Percentiles rank a stretch among this genome's conserved stretches.
phyloP scores from a whole-genome alignment of 495 filamentous ascomycete species.

The Penicillium desertorum region DNA sequence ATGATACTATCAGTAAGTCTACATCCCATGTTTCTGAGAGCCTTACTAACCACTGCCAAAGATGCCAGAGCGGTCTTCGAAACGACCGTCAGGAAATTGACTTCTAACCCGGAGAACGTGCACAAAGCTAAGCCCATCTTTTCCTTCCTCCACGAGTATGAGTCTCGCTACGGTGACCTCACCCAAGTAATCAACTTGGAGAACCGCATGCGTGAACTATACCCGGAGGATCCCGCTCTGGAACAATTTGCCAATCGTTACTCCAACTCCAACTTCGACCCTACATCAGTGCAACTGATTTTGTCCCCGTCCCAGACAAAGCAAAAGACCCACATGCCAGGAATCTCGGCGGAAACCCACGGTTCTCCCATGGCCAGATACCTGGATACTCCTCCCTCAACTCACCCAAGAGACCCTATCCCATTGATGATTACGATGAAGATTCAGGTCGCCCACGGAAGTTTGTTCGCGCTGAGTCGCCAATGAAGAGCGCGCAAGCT shows the following conservation, averaged over 20 bases:
- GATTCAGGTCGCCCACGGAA: conserved; percentile 75
- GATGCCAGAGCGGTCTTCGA: conserved; percentile 95
- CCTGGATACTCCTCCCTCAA: conserved; percentile 49
- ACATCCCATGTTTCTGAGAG: background rate
- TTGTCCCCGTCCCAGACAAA: conserved; percentile 76
- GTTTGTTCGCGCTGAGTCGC: conserved; percentile 75
- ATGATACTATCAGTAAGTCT: conserved; percentile 87
- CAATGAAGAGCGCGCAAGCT: conserved; percentile 80
- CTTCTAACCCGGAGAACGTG: conserved; percentile 66
- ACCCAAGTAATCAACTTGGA: conserved; percentile 86
- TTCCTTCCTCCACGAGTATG: conserved; percentile 87
- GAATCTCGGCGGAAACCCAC: conserved; percentile 39
- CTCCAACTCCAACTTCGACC: conserved; percentile 65
- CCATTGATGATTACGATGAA: conserved; percentile 66
- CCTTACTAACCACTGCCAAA: conserved; percentile 39
- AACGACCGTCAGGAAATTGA: conserved; percentile 77
- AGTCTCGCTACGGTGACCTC: conserved; percentile 90
- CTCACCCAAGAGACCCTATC: conserved; percentile 75
- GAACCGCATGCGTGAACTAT: conserved; percentile 87
- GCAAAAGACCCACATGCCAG: conserved; percentile 50
- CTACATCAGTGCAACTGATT: conserved; percentile 74
- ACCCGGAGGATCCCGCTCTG: conserved; percentile 79
- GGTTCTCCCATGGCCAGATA: conserved; percentile 56
- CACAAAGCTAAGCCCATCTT: conserved; percentile 82
- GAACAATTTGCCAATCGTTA: conserved; percentile 74